A percentile compares a stretch with the other conserved stretches of the same genome.
Conservation (phyloP, 371 early-diverging fungal genomes). For the Saksenaea vasiformis region DNA sequence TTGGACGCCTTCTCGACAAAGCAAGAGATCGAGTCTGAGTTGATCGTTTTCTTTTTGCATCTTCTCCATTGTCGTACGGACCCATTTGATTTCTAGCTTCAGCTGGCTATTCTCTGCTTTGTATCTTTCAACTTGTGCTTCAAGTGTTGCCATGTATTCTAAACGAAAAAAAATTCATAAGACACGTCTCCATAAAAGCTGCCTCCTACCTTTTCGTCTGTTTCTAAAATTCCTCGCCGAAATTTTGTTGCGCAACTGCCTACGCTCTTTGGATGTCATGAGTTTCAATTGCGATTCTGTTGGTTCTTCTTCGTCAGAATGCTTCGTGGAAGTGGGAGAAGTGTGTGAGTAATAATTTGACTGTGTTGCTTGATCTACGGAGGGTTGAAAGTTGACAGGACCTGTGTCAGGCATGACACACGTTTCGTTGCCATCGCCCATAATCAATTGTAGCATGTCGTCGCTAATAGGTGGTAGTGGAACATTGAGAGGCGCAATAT, state of each 20-base stretch:
- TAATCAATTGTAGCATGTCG: background rate
- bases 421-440: background rate
- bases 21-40: slow-evolving; percentile 20
- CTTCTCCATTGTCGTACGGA: slow-evolving; percentile 25
- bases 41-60: slow-evolving; percentile 26
- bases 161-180: background rate
- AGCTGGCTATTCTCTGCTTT: slow-evolving; percentile 21
- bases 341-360: background rate
- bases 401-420: background rate
- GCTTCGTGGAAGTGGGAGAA: background rate
- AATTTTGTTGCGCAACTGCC: slow-evolving; percentile 28
- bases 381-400: background rate
- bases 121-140: slow-evolving; percentile 14
- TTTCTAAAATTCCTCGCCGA: slow-evolving; percentile 32
- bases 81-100: slow-evolving; percentile 26
- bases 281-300: slow-evolving; percentile 17
- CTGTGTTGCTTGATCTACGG: background rate
- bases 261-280: slow-evolving; percentile 26
- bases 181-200: no score
- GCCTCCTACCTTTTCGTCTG: slow-evolving; percentile 22
- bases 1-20: slow-evolving; percentile 23
- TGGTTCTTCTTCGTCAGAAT: slow-evolving; percentile 24
- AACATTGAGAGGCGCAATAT: background rate
- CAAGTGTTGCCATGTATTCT: slow-evolving; percentile 24
- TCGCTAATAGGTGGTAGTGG: background rate